phyloP scores from a whole-genome alignment of 2,329 filamentous ascomycete genomes.

The Malbranchea zuffiana region DNA sequence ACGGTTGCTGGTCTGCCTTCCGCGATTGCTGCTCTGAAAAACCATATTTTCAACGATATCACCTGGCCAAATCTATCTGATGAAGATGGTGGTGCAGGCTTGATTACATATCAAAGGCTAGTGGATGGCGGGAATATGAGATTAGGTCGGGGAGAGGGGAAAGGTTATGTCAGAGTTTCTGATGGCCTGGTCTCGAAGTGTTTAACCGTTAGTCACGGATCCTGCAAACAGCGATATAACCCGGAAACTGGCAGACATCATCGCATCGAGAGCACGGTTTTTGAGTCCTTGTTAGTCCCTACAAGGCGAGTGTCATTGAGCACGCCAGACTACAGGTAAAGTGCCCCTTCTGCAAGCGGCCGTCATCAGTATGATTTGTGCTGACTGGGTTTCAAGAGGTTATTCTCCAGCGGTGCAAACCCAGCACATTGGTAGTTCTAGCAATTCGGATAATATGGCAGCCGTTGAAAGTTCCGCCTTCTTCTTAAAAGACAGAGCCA shows the following conservation, averaged over 20 bases:
- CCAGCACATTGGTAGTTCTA: conserved; percentile 4
- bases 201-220: conserved; percentile 79
- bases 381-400: too few relatives aligned
- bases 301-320: conserved; percentile 26
- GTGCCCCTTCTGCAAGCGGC: too few relatives aligned
- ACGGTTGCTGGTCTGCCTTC: conserved; percentile 73
- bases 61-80: conserved; percentile 97
- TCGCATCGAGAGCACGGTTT: conserved; percentile 41
- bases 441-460: conserved; percentile 16
- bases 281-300: conserved; percentile 40
- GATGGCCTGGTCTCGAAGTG: conserved; percentile 83
- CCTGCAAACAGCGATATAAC: conserved; percentile 63
- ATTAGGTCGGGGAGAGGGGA: conserved; percentile 65
- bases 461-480: conserved; percentile 71
- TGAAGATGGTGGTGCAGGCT: conserved; percentile 84
- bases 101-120: conserved; percentile 81
- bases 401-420: conserved; percentile 21
- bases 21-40: conserved; percentile 86
- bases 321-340: conserved; percentile 24
- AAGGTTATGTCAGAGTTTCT: conserved; percentile 78
- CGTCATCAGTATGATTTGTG: too few relatives aligned
- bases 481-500: conserved; percentile 69
- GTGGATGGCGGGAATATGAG: conserved; percentile 80
- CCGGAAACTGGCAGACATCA: conserved; percentile 43
- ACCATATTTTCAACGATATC: conserved; percentile 92